Base-by-base conservation (phyloP, 2,329 filamentous ascomycete genomes). In the Colletotrichum eremochloae region DNA sequence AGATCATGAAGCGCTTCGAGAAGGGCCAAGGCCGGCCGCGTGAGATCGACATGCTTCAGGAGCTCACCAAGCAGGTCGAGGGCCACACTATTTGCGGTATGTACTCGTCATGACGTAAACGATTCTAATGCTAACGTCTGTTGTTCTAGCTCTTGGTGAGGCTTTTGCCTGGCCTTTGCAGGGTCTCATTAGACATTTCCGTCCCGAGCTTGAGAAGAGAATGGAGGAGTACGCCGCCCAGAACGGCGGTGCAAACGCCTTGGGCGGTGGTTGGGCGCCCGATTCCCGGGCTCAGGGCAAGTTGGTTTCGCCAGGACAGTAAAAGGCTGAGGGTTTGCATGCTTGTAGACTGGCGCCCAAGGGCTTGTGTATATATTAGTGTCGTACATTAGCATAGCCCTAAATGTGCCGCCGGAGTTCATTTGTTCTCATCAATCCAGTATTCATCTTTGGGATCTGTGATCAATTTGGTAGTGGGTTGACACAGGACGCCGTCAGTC, bases 31-130 rank as follows among this genome's bases (percentile, higher is more conserved):
- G 94, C 73, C 91, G 94, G 74, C 91, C 92, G 83, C 90, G 96
- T 74, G 96, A 99, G 86, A 99, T 99, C 82, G 96, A 99, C 83
- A 99, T 99, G 96, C 90, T 99, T 76, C 96, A 98, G 86, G 96
- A 99, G 87, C 86, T 99, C 77, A 99, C 96, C 75, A 99, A 99
- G 89, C 96, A 99, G 86, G 96, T 99, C 74, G 96, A 99, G 86
- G 96, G 96, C 14, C 96, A 99, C 87, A 98, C 96, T 60, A 99
- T 99, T 80, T 99, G 96, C 84, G 96, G 91, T 93, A 89, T 81
- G 90, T 86, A 44, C 38, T 20, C 5, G 7, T 60, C 58, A 53
- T 73, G 61, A 62, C 66, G 46, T 46, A 53, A 71, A 50, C 48
- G 55, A 64, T 31, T 44, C n/a, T 11, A 3, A 24, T n/a, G 46